A percentile compares a stretch with the other conserved stretches of the same genome.
These are phyloP conservation scores for Lipomyces orientalis DNA, from an alignment of 805 yeast species.

Conservation along the genomic window DNA sequence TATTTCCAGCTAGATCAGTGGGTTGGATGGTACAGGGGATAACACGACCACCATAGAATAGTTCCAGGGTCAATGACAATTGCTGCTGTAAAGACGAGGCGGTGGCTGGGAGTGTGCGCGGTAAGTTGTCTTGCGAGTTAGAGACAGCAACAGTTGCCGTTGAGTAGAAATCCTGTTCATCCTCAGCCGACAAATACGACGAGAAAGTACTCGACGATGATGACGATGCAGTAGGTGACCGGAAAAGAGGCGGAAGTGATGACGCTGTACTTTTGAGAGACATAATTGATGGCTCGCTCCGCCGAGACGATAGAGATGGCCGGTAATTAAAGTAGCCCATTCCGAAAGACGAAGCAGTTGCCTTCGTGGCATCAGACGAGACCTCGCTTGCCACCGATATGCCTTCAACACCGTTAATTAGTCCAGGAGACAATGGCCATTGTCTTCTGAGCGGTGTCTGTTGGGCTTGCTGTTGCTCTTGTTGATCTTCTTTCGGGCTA, in stretches of 20 bases:
- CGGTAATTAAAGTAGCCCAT: conserved; percentile 7
- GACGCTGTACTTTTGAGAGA: background rate
- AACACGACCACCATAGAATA: background rate
- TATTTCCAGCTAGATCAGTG: conserved; percentile 7
- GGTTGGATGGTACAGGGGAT: conserved; percentile 15
- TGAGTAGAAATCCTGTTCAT: conserved; percentile 6
- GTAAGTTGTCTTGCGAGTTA: conserved; percentile 8
- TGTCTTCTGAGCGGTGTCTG: conserved; percentile 1
- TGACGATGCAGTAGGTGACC: conserved; percentile 1
- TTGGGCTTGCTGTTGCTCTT: background rate
- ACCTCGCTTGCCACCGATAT: background rate
- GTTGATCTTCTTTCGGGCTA: background rate
- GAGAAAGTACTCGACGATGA: conserved; percentile 11
- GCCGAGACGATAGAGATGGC: background rate
- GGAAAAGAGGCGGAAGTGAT: background rate
- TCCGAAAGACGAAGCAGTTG: background rate
- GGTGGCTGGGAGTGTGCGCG: conserved; percentile 12
- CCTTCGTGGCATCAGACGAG: conserved; percentile 1
- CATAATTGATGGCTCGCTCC: background rate
- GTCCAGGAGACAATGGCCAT: conserved; percentile 5
- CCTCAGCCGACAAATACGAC: background rate
- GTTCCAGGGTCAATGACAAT: conserved; percentile 6
- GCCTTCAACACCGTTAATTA: background rate
- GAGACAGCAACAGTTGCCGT: conserved; percentile 2
- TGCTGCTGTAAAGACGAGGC: conserved; percentile 9